phyloP scores from a whole-genome alignment of 2,329 filamentous ascomycete species.

The Hypoxylon rubiginosum region DNA sequence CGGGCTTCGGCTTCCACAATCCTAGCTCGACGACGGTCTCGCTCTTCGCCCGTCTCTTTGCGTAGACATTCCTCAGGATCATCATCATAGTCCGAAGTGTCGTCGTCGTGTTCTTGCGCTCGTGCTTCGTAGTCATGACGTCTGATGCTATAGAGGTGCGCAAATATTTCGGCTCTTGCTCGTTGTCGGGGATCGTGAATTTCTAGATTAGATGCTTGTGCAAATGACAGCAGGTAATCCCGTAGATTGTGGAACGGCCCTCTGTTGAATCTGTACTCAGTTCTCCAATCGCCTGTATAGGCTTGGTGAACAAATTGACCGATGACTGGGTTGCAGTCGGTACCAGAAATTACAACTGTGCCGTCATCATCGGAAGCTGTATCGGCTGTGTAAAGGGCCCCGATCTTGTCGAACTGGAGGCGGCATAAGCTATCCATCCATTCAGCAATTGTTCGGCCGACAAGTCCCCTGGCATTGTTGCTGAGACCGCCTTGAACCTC shows the following conservation, averaged over 20 bases:
- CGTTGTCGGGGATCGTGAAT: not conserved
- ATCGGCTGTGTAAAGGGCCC: not conserved
- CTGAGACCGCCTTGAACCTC: not conserved
- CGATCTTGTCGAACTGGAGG: not conserved
- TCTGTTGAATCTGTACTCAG: not conserved
- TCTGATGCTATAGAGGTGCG: too few species aligned
- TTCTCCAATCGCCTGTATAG: not conserved
- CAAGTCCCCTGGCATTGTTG: not conserved
- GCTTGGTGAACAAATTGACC: not conserved
- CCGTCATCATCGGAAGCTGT: not conserved
- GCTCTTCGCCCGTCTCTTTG: too few species aligned
- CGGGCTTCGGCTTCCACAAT: too few species aligned
- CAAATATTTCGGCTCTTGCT: not conserved
- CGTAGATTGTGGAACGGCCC: not conserved
- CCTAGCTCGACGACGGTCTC: too few species aligned
- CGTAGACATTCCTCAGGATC: too few species aligned
- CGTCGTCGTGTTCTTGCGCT: too few species aligned
- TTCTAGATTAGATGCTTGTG: not conserved
- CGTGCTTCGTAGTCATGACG: too few species aligned
- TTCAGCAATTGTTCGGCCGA: not conserved
- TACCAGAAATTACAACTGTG: not conserved
- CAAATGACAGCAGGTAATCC: not conserved
- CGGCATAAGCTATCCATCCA: not conserved
- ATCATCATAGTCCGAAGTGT: too few species aligned
- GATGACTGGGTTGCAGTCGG: not conserved